A percentile compares a stretch with the other conserved stretches of the same genome.
Evolutionary conservation across 495 filamentous ascomycete genomes (phyloP).

Genomic region (Penicillium ochrochloron): DNA sequence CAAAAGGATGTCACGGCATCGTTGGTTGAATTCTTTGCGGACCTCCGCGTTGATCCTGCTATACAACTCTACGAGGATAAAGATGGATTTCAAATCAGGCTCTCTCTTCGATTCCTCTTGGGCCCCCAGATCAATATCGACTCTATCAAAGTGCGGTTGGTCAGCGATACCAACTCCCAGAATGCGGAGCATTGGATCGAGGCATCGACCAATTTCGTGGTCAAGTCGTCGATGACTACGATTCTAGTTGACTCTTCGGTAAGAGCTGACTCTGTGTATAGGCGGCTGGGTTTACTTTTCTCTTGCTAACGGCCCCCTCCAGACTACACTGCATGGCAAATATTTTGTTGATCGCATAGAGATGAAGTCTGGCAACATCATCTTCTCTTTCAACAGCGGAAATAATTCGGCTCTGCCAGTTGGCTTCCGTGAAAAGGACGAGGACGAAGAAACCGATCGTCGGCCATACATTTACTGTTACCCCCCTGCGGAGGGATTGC

Average conservation of each 20-base stretch:
- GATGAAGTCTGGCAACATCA: conserved; percentile 68
- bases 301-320: conserved; percentile 31
- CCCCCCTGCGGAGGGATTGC: conserved; percentile 51
- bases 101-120: conserved; percentile 74
- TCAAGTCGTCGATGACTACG: conserved; percentile 46
- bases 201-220: conserved; percentile 32
- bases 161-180: conserved; percentile 39
- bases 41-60: conserved; percentile 69
- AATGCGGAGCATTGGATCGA: conserved; percentile 52
- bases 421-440: conserved; percentile 48
- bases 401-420: conserved; percentile 41
- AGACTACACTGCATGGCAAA: conserved; percentile 71
- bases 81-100: conserved; percentile 77
- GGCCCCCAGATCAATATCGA: conserved; percentile 71
- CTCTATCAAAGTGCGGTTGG: conserved; percentile 67
- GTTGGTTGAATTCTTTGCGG: conserved; percentile 72
- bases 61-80: conserved; percentile 69
- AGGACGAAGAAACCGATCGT: conserved; percentile 40
- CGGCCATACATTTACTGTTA: conserved; percentile 57
- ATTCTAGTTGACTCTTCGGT: conserved; percentile 48
- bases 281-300: not conserved
- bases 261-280: conserved; percentile 14
- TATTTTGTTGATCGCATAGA: conserved; percentile 78
- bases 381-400: conserved; percentile 53
- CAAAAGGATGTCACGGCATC: conserved; percentile 68